These are phyloP conservation scores for Yamadazyma pseudoaaseri DNA, from an alignment of 1,139 yeast genomes.

Conservation along the genomic window DNA sequence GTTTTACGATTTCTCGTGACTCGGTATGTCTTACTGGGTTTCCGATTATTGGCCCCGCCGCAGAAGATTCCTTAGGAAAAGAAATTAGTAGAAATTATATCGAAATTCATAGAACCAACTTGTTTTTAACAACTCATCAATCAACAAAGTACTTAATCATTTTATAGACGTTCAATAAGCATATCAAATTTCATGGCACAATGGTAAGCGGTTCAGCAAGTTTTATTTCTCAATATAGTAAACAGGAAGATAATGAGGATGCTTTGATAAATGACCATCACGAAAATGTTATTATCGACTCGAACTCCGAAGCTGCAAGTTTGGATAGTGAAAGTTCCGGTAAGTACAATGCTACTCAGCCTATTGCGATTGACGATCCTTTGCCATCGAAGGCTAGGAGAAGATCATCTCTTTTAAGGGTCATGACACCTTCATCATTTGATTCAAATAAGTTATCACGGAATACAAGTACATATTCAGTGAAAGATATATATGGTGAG, in stretches of 20 bases:
- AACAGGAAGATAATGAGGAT: background rate
- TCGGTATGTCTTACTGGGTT: too few relatives aligned
- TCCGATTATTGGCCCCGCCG: too few relatives aligned
- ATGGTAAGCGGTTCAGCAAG: too few relatives aligned
- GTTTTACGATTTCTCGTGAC: too few relatives aligned
- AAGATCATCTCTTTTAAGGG: slow-evolving; percentile 12
- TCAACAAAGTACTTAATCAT: too few relatives aligned
- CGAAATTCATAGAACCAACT: too few relatives aligned
- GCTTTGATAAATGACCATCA: background rate
- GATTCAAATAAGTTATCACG: slow-evolving; percentile 14
- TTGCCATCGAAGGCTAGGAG: slow-evolving; percentile 4
- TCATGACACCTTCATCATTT: slow-evolving; percentile 13
- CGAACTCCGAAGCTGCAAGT: slow-evolving; percentile 5
- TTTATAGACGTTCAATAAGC: too few relatives aligned
- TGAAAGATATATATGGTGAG: slow-evolving; percentile 30
- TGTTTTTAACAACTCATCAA: too few relatives aligned
- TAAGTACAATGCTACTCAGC: slow-evolving; percentile 1
- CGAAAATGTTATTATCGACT: background rate
- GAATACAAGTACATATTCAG: slow-evolving; percentile 21
- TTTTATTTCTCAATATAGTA: too few relatives aligned
- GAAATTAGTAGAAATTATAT: too few relatives aligned
- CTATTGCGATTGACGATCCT: slow-evolving; percentile 3
- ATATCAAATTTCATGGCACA: too few relatives aligned
- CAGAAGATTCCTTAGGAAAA: too few relatives aligned
- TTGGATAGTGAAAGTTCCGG: slow-evolving; percentile 9